These are phyloP conservation scores for Breynia disticha DNA, from an alignment of 441 rosid genomes.

Conservation along the genomic window DNA sequence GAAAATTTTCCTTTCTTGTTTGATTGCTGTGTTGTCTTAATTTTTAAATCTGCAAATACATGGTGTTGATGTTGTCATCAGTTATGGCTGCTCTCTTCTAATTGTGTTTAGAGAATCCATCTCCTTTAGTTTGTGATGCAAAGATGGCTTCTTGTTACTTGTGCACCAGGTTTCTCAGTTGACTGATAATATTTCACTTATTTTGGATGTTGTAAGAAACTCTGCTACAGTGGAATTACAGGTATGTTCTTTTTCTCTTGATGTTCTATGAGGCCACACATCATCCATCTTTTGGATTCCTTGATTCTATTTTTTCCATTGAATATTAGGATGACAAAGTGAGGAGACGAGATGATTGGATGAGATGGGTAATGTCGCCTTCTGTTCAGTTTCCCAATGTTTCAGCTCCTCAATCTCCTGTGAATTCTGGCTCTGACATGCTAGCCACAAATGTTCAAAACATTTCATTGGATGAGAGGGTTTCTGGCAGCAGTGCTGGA, in stretches of 20 bases:
- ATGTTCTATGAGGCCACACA: too few species aligned
- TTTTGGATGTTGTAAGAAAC: slow-evolving; percentile 57
- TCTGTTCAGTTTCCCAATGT: slow-evolving; percentile 20
- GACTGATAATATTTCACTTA: slow-evolving; percentile 50
- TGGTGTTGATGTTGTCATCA: not conserved
- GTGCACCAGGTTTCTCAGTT: slow-evolving; percentile 50
- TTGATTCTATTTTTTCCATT: slow-evolving; percentile 1
- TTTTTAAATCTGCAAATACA: not conserved
- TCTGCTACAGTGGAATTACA: slow-evolving; percentile 40
- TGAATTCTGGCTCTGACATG: slow-evolving; percentile 20
- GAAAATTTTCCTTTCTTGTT: not conserved
- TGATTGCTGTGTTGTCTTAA: not conserved
- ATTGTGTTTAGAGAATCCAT: slow-evolving; percentile 2
- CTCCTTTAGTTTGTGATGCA: slow-evolving; percentile 3
- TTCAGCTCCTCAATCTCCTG: slow-evolving; percentile 23
- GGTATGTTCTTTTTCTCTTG: slow-evolving; percentile 29
- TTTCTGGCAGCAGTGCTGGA: slow-evolving; percentile 16
- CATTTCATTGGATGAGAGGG: slow-evolving; percentile 33
- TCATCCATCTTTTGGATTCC: not conserved
- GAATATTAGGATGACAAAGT: slow-evolving; percentile 58
- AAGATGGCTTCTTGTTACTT: slow-evolving; percentile 2
- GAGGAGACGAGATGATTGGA: slow-evolving; percentile 59
- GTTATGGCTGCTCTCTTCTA: not conserved
- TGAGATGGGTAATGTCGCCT: slow-evolving; percentile 47
- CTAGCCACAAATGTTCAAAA: slow-evolving; percentile 30